Base-by-base conservation (phyloP, 495 filamentous ascomycete genomes). In the Neurospora cerealis region DNA sequence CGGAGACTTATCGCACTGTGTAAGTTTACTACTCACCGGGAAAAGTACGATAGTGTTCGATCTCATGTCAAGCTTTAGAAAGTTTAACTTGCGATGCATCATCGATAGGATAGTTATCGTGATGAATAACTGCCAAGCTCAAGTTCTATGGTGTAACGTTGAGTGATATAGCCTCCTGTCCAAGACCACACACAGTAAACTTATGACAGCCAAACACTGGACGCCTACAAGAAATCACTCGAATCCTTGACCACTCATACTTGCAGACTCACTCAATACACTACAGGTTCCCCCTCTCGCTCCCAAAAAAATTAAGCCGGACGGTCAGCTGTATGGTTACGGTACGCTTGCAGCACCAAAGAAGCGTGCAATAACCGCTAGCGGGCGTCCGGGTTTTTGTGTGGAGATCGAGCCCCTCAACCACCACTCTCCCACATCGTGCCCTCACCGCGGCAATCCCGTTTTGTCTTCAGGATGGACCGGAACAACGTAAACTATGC, bases 401-500 rank as follows among this genome's bases (percentile, higher is more conserved):
- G n/a, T 44, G 41, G 41, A 44, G 41, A 44, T 44, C 41, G 41
- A 44, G 41, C 39, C 39, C 48, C 54, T 34, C 28, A 6, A 34
- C 24, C 28, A 36, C 28, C 54, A 66, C 28, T 66, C 54, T 4
- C 13, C 24, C 1, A 17, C 54, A 17, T 66, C 54, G 54, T 70
- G 32, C 39, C 19, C 17, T 36, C 54, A 9, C 28, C 19, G 2
- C 54, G 54, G 32, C 28, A 66, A 34, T 1, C 13, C 54, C 54
- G 24, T 17, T 24, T 70, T 21, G 9, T n/a, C 15, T 19, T 60
- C 69, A 78, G 70, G 39, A 83, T 84, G 81, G 71, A 73, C 48
- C 79, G 80, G 70, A 66, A 66, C 39, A 38, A 75, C 11, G 79
- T 85, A 9, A 81, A 87, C 76, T 88, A 86, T 74, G 89, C 91